Conservation (phyloP, 768 basidiomycete species). For the Collybia nuda region DNA sequence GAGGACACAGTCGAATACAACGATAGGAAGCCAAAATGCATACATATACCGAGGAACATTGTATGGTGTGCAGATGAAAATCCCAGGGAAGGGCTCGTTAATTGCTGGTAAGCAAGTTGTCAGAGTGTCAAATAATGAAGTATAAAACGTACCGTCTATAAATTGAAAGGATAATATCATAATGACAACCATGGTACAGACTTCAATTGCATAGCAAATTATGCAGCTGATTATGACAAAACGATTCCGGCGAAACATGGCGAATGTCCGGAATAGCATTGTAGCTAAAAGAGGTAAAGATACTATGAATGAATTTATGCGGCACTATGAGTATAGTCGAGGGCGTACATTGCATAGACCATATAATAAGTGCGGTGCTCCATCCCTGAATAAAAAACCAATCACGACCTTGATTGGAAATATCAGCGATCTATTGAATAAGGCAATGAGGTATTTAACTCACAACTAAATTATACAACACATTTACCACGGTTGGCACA, state of each 20-base stretch:
- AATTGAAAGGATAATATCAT: conserved; percentile 8
- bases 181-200: conserved; percentile 14
- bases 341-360: conserved; percentile 25
- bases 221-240: conserved; percentile 10
- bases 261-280: conserved; percentile 24
- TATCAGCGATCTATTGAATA: not conserved
- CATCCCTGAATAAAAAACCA: conserved; percentile 21
- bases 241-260: conserved; percentile 16
- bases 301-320: not conserved
- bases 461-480: not conserved
- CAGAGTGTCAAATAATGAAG: not conserved
- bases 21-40: conserved; percentile 22
- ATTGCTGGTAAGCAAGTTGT: conserved; percentile 5
- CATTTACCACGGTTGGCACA: not conserved
- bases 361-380: conserved; percentile 19
- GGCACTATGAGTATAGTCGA: not conserved
- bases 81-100: conserved; percentile 8
- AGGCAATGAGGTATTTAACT: not conserved
- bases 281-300: conserved; percentile 10
- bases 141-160: conserved; percentile 12
- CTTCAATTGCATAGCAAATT: conserved; percentile 13
- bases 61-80: conserved; percentile 15
- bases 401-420: conserved; percentile 14
- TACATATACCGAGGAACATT: conserved; percentile 15
- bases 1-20: conserved; percentile 20